Evolutionary conservation across 2,329 filamentous ascomycete species (phyloP).

Genomic region (Colletotrichum gloeosporioides): DNA sequence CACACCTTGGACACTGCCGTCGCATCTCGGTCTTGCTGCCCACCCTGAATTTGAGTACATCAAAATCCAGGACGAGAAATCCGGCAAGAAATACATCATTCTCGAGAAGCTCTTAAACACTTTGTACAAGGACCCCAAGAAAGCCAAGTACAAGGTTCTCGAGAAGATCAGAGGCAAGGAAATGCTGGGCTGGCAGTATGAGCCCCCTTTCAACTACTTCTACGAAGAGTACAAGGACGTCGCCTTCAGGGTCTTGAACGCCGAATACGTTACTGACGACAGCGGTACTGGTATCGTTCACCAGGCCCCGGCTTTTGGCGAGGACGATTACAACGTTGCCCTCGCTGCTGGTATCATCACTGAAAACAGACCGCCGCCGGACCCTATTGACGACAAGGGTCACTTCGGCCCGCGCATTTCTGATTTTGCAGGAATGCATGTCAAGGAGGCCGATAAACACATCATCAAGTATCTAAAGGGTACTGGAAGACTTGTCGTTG

Average conservation of each 20-base stretch:
- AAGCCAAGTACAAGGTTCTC: conserved; percentile 87
- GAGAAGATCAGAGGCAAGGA: conserved; percentile 82
- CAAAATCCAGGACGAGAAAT: conserved; percentile 83
- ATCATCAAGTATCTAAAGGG: conserved; percentile 90
- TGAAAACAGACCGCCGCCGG: conserved; percentile 80
- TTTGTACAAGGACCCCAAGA: conserved; percentile 94
- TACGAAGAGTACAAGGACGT: conserved; percentile 86
- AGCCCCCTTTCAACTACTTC: conserved; percentile 90
- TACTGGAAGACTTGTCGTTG: conserved; percentile 77
- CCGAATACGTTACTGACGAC: conserved; percentile 85
- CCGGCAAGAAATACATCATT: conserved; percentile 84
- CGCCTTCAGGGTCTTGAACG: conserved; percentile 83
- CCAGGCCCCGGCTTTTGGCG: conserved; percentile 90
- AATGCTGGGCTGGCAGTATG: conserved; percentile 88
- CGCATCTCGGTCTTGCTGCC: conserved; percentile 77
- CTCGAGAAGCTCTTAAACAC: conserved; percentile 82
- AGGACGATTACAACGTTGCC: conserved; percentile 92
- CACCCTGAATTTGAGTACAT: conserved; percentile 87
- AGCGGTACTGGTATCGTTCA: conserved; percentile 95
- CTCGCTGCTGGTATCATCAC: conserved; percentile 78
- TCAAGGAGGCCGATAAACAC: conserved; percentile 90
- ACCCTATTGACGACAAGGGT: conserved; percentile 86
- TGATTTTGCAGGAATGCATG: conserved; percentile 86
- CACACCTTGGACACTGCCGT: conserved; percentile 85
- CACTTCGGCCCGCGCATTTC: conserved; percentile 77